Evolutionary conservation across 1,284 basidiomycete genomes (phyloP).

Genomic region (Chalciporus sp.): DNA sequence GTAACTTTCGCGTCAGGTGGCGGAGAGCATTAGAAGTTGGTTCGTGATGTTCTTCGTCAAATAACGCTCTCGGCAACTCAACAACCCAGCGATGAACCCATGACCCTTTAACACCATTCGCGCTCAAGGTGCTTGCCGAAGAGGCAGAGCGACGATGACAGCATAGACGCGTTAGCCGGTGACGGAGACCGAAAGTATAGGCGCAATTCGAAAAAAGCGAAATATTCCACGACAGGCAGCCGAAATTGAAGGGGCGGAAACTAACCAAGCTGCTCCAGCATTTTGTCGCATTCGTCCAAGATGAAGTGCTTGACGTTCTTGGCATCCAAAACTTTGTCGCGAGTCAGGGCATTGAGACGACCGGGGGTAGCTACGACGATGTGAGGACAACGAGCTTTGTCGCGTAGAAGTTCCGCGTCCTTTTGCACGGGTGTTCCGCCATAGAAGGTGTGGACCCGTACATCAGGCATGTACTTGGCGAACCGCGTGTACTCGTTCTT

Average conservation of each 20-base stretch:
- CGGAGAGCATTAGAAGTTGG: constrained; percentile 18
- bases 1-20: constrained; percentile 16
- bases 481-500: constrained; percentile 99
- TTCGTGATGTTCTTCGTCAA: constrained; percentile 31
- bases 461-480: constrained; percentile 99
- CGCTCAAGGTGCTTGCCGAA: constrained; percentile 42
- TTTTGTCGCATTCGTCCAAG: constrained; percentile 99
- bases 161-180: constrained; percentile 47
- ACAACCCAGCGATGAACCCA: constrained; percentile 35
- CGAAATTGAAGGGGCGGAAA: constrained; percentile 61
- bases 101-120: constrained; percentile 38
- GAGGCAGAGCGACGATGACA: constrained; percentile 49
- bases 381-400: constrained; percentile 98
- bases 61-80: constrained; percentile 33
- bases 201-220: constrained; percentile 46
- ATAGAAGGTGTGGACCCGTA: constrained; percentile 97
- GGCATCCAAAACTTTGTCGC: constrained; percentile 92
- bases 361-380: constrained; percentile 99
- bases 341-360: constrained; percentile 87
- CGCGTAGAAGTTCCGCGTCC: constrained; percentile 92
- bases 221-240: constrained; percentile 42
- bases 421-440: constrained; percentile 95
- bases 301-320: constrained; percentile 98
- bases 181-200: constrained; percentile 40
- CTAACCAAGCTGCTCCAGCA: constrained; percentile 99